These are phyloP conservation scores for Chenopodium album DNA, from an alignment of 148 eudicot species.

Conservation along the genomic window DNA sequence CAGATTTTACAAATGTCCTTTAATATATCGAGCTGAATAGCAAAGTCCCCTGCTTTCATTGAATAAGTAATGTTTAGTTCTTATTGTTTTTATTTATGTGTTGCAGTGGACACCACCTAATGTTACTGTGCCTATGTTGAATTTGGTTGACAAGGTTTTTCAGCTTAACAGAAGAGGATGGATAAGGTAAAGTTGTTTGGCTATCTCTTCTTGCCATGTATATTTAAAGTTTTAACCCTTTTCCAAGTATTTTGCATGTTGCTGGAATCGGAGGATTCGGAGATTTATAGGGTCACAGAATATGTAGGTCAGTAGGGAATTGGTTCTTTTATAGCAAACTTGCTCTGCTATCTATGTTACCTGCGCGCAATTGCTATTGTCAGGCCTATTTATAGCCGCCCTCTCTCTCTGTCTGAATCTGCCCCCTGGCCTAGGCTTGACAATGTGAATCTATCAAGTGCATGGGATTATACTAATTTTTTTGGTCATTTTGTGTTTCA, in stretches of 20 bases:
- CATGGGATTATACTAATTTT: neutral
- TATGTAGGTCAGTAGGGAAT: neutral
- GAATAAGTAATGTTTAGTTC: neutral
- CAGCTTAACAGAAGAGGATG: conserved; percentile 97
- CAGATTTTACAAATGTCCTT: neutral
- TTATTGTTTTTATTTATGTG: conserved; percentile 17
- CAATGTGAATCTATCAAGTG: neutral
- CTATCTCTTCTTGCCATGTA: neutral
- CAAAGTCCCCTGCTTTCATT: neutral
- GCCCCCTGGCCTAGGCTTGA: no score
- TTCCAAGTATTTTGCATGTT: neutral
- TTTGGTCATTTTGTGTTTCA: neutral
- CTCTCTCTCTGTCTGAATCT: no score
- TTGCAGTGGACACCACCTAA: conserved; percentile 99
- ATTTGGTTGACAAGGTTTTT: conserved; percentile 90
- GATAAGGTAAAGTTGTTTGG: conserved; percentile 61
- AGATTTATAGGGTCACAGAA: neutral
- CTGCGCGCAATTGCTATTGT: neutral
- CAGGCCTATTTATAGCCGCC: neutral
- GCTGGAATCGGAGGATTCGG: conserved; percentile 1
- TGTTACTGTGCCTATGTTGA: conserved; percentile 77
- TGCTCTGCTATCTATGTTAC: neutral
- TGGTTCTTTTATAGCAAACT: neutral
- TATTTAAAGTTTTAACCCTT: neutral
- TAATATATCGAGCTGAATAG: neutral